Conservation (phyloP, 805 yeast genomes). For the Ogataea angusta region DNA sequence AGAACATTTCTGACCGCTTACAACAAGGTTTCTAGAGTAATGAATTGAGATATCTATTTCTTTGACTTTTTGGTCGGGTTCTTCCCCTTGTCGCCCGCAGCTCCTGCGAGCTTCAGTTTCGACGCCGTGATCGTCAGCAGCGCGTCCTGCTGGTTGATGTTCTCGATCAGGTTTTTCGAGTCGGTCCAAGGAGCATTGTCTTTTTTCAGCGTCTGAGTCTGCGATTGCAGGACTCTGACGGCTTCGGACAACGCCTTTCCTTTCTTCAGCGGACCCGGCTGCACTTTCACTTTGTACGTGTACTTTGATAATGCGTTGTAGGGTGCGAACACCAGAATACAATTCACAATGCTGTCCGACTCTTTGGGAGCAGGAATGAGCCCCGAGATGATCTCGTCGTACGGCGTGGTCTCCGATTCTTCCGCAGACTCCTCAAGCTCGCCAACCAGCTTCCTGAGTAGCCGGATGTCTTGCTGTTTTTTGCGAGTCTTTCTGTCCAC, state of each 20-base stretch:
- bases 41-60: conserved; percentile 14
- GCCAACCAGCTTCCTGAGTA: conserved; percentile 31
- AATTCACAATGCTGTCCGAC: conserved; percentile 54
- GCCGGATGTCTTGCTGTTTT: conserved; percentile 31
- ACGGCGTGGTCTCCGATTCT: conserved; percentile 22
- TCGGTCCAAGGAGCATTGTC: conserved; percentile 62
- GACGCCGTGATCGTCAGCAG: conserved; percentile 66
- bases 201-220: conserved; percentile 25
- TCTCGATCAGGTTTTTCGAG: conserved; percentile 55
- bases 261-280: conserved; percentile 77
- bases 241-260: conserved; percentile 81
- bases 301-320: conserved; percentile 75
- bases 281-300: conserved; percentile 79
- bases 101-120: conserved; percentile 59
- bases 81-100: conserved; percentile 15
- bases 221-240: conserved; percentile 50
- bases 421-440: conserved; percentile 24
- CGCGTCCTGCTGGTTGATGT: conserved; percentile 61
- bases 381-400: conserved; percentile 23
- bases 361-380: conserved; percentile 43
- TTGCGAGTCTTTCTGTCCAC: conserved; percentile 21
- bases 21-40: conserved; percentile 36
- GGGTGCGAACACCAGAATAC: conserved; percentile 89
- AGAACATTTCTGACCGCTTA: conserved; percentile 47
- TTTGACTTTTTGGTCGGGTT: conserved; percentile 23